A percentile compares a stretch with the other conserved stretches of the same genome.
Evolutionary conservation across 495 filamentous ascomycete genomes (phyloP).

Genomic region (Annulohypoxylon bovei): DNA sequence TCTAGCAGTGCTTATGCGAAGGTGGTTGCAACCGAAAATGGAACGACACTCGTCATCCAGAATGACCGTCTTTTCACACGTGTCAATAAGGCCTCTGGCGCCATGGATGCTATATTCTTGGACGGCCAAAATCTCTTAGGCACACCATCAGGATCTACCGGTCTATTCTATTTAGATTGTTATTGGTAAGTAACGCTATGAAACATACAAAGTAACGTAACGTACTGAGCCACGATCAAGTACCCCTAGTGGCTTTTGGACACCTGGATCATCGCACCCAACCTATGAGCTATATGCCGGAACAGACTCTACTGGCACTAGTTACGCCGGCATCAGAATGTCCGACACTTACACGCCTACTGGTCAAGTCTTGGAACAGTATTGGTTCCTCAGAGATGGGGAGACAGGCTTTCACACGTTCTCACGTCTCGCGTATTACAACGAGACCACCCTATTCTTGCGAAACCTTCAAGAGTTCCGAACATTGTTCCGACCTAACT

Average conservation of each 20-base stretch:
- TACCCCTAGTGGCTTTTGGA: conserved; percentile 63
- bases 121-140: conserved; percentile 62
- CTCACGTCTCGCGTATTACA: conserved; percentile 64
- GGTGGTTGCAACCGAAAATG: conserved; percentile 42
- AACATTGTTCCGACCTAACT: conserved; percentile 65
- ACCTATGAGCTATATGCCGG: conserved; percentile 59
- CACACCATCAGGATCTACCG: conserved; percentile 41
- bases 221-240: conserved; percentile 51
- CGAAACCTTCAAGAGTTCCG: conserved; percentile 65
- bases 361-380: conserved; percentile 64
- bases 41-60: conserved; percentile 49
- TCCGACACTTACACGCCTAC: conserved; percentile 62
- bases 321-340: conserved; percentile 61
- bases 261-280: conserved; percentile 55
- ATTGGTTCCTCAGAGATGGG: conserved; percentile 65
- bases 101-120: conserved; percentile 55
- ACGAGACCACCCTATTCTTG: conserved; percentile 63
- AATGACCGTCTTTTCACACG: conserved; percentile 62
- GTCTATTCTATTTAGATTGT: conserved; percentile 43
- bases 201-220: conserved; percentile 37
- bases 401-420: conserved; percentile 67
- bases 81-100: conserved; percentile 57
- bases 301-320: conserved; percentile 56
- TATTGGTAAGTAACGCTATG: conserved; percentile 46
- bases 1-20: conserved; percentile 28